A percentile compares a stretch with the other conserved stretches of the same genome.
Conservation (phyloP, 2,329 filamentous ascomycete species). For the Fusarium sp. region DNA sequence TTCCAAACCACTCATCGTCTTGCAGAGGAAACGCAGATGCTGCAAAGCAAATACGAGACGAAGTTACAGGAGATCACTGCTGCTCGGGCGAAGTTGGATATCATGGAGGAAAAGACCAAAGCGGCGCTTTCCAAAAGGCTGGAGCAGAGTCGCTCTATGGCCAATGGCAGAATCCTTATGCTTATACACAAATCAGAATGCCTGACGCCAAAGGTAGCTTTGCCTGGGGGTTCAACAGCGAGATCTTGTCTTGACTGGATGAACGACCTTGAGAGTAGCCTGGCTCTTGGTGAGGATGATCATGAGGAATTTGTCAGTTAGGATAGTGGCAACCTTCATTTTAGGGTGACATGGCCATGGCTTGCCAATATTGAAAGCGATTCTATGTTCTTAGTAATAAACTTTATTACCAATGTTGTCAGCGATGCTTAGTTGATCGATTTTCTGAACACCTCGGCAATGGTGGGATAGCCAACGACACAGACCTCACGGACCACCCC, state of each 20-base stretch:
- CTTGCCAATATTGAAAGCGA: background rate
- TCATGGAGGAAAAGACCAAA: background rate
- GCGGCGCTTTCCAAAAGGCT: rapidly evolving
- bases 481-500: background rate
- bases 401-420: rapidly evolving
- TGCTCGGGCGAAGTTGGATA: background rate
- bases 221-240: background rate
- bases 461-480: background rate
- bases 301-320: background rate
- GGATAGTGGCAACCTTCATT: background rate
- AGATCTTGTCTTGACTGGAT: background rate
- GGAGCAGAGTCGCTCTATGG: background rate
- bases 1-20: rapidly evolving
- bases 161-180: background rate
- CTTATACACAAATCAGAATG: background rate
- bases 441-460: background rate
- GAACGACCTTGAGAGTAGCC: background rate
- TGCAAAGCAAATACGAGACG: rapidly evolving
- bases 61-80: background rate
- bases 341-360: background rate
- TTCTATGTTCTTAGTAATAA: rapidly evolving
- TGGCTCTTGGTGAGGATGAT: background rate
- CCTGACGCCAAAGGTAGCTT: background rate
- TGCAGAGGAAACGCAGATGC: rapidly evolving
- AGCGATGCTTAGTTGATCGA: background rate